Evolutionary conservation across 768 basidiomycete genomes (phyloP).

Genomic region (Tulasnella sp.): DNA sequence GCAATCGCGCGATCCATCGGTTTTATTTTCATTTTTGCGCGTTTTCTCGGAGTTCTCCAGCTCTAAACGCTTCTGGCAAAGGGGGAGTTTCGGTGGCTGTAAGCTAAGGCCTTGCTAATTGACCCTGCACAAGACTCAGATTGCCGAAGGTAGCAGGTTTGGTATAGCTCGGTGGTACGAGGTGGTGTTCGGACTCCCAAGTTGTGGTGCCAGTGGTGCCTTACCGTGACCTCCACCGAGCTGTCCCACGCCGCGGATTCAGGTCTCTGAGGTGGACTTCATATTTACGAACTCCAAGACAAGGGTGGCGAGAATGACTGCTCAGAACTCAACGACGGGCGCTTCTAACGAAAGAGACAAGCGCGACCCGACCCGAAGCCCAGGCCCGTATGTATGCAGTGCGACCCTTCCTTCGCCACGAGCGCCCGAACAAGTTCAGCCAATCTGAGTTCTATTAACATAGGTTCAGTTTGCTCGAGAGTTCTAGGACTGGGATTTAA

Average conservation of each 20-base stretch:
- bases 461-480: background rate
- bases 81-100: background rate
- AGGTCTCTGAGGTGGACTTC: background rate
- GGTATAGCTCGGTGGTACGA: background rate
- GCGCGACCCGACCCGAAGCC: background rate
- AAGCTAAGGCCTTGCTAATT: background rate
- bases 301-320: background rate
- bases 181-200: background rate
- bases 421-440: background rate
- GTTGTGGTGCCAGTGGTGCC: background rate
- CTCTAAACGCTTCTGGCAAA: background rate
- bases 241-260: background rate
- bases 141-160: too few relatives aligned
- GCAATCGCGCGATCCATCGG: conserved; percentile 14
- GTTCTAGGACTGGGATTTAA: background rate
- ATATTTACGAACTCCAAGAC: background rate
- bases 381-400: background rate
- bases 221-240: background rate
- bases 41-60: background rate
- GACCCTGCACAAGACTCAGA: background rate
- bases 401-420: background rate
- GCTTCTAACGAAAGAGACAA: background rate
- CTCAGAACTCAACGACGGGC: background rate
- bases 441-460: background rate
- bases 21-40: background rate